Conservation (phyloP, 1,284 basidiomycete genomes). For the Tilletia setariae region DNA sequence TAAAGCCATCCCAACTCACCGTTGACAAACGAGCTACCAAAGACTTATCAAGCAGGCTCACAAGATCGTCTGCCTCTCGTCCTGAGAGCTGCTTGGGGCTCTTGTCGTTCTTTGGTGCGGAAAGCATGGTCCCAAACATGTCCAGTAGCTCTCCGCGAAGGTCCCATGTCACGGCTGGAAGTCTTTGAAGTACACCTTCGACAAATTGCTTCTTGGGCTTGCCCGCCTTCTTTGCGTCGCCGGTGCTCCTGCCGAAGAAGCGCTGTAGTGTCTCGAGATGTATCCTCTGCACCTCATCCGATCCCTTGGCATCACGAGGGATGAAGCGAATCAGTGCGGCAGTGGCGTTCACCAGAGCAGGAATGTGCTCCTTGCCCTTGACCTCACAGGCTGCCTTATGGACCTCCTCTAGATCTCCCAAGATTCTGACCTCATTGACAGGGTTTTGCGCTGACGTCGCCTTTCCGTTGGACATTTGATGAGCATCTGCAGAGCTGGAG, state of each 20-base stretch:
- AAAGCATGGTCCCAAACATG: constrained; percentile 34
- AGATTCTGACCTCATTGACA: constrained; percentile 27
- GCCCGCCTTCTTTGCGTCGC: constrained; percentile 64
- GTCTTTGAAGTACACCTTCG: constrained; percentile 71
- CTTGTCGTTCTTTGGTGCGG: constrained; percentile 26
- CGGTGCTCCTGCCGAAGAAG: constrained; percentile 64
- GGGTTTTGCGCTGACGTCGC: constrained; percentile 41
- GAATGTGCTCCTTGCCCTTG: constrained; percentile 44
- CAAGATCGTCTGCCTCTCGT: too few species aligned
- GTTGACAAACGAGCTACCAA: too few species aligned
- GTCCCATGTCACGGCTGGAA: constrained; percentile 68
- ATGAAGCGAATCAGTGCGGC: constrained; percentile 61
- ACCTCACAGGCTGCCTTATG: constrained; percentile 65
- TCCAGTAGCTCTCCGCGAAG: constrained; percentile 65
- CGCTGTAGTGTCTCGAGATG: constrained; percentile 73
- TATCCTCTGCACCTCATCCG: constrained; percentile 58
- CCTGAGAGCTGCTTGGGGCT: too few species aligned
- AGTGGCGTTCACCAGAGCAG: constrained; percentile 64
- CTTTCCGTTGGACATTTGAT: too few species aligned
- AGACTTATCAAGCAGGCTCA: too few species aligned
- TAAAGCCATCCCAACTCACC: too few species aligned
- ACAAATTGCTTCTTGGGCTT: constrained; percentile 73
- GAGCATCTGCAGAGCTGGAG: too few species aligned
- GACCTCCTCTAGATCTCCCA: constrained; percentile 64
- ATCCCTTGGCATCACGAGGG: constrained; percentile 21